A percentile compares a stretch with the other conserved stretches of the same genome.
Conservation (phyloP, 2,329 filamentous ascomycete genomes). For the Pseudocercospora musae region DNA sequence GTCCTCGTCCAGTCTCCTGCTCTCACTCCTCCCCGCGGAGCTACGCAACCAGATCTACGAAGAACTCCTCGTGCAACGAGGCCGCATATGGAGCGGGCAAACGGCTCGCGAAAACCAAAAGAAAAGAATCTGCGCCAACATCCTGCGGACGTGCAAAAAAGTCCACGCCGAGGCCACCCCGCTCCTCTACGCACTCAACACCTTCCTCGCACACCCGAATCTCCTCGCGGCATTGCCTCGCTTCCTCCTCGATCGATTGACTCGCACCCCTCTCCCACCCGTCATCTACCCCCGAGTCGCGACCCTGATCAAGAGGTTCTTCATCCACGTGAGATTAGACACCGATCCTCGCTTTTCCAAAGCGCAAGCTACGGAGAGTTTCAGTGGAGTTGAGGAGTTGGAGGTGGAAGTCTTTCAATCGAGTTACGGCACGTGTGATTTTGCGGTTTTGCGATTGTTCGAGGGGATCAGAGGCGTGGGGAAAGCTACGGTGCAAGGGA, state of each 20-base stretch:
- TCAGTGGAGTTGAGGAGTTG: slow-evolving; percentile 46
- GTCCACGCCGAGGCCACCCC: slow-evolving; percentile 42
- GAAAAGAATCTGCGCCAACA: slow-evolving; percentile 42
- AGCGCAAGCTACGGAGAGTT: slow-evolving; percentile 41
- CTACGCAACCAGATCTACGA: slow-evolving; percentile 57
- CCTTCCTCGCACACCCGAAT: slow-evolving; percentile 49
- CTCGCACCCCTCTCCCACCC: slow-evolving; percentile 29
- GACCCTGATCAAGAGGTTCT: slow-evolving; percentile 43
- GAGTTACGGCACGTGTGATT: slow-evolving; percentile 44
- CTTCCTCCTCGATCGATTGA: slow-evolving; percentile 29
- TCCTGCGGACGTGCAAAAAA: slow-evolving; percentile 43
- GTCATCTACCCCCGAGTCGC: slow-evolving; percentile 36
- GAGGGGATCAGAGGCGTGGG: slow-evolving; percentile 46
- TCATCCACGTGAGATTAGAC: slow-evolving; percentile 48
- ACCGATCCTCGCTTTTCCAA: slow-evolving; percentile 47
- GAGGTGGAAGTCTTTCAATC: slow-evolving; percentile 51
- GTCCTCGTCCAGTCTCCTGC: slow-evolving; percentile 31
- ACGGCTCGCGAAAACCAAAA: not conserved
- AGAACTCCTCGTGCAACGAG: slow-evolving; percentile 33
- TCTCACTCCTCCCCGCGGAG: slow-evolving; percentile 56
- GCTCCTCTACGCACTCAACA: slow-evolving; percentile 50
- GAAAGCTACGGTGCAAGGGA: slow-evolving; percentile 42
- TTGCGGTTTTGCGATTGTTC: slow-evolving; percentile 44
- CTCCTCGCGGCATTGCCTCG: slow-evolving; percentile 45
- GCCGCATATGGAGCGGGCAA: slow-evolving; percentile 10